Conservation (phyloP, 805 yeast genomes). For the Monosporozyma aerobia region DNA sequence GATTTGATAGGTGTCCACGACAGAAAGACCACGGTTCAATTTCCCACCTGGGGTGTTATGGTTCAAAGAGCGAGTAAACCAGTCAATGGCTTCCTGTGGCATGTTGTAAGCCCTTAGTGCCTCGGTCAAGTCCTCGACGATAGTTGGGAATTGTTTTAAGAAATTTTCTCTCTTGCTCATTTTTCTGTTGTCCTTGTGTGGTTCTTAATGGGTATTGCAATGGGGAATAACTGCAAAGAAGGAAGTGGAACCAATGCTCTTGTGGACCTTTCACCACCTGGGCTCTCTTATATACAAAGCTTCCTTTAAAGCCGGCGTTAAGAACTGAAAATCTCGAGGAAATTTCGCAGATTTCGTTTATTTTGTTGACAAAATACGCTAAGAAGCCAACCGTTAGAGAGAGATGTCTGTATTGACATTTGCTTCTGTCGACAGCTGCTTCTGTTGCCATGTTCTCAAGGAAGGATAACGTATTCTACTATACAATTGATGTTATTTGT, state of each 20-base stretch:
- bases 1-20: slow-evolving; percentile 82
- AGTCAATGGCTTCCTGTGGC: slow-evolving; percentile 75
- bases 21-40: slow-evolving; percentile 91
- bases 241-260: not conserved
- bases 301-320: not conserved
- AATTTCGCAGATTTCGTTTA: slow-evolving; percentile 1
- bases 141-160: slow-evolving; percentile 57
- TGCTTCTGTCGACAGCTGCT: too few species aligned
- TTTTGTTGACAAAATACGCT: not conserved
- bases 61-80: slow-evolving; percentile 66
- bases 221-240: not conserved
- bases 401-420: too few species aligned
- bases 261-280: too few species aligned
- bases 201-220: not conserved
- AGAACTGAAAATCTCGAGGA: not conserved
- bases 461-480: not conserved
- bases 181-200: not conserved
- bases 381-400: not conserved
- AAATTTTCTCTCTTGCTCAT: slow-evolving; percentile 40
- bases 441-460: too few species aligned
- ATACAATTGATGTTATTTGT: not conserved
- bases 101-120: slow-evolving; percentile 61
- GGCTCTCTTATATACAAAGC: not conserved
- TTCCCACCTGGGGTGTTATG: slow-evolving; percentile 97
- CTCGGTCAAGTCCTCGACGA: slow-evolving; percentile 66